These are phyloP conservation scores for Colletotrichum salicis DNA, from an alignment of 2,329 filamentous ascomycete species.

Conservation along the genomic window DNA sequence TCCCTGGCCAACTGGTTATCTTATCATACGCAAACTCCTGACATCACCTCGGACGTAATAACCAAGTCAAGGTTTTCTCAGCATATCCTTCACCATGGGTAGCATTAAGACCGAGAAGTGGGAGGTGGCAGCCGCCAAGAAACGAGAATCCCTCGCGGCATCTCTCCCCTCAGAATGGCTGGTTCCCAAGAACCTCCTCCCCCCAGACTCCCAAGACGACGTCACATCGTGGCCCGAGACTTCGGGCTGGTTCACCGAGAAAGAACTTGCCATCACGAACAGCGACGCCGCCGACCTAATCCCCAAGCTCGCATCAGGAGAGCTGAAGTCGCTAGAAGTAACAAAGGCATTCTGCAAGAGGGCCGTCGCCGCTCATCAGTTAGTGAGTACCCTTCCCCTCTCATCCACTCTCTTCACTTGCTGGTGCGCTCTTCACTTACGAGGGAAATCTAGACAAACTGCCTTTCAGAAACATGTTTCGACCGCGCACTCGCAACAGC, in stretches of 20 bases:
- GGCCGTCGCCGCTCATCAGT: slow-evolving; percentile 49
- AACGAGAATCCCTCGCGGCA: slow-evolving; percentile 52
- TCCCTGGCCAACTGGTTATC: not conserved
- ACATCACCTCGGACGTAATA: not conserved
- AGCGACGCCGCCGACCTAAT: slow-evolving; percentile 47
- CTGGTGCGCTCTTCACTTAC: slow-evolving; percentile 19
- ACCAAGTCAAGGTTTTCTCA: not conserved
- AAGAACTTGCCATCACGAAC: slow-evolving; percentile 53
- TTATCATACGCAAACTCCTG: not conserved
- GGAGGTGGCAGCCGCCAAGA: slow-evolving; percentile 55
- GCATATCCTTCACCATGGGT: slow-evolving; percentile 11
- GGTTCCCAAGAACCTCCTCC: slow-evolving; percentile 63
- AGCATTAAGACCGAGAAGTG: slow-evolving; percentile 43
- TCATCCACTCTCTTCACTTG: slow-evolving; percentile 40
- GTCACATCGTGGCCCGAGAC: slow-evolving; percentile 65
- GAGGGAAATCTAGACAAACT: slow-evolving; percentile 51
- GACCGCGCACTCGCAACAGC: slow-evolving; percentile 62
- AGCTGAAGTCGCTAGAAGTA: slow-evolving; percentile 57
- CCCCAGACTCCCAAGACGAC: slow-evolving; percentile 63
- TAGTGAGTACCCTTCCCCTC: not conserved
- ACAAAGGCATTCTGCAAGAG: slow-evolving; percentile 65
- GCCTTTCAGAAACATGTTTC: slow-evolving; percentile 65
- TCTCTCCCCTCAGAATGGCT: slow-evolving; percentile 69
- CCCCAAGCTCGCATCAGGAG: slow-evolving; percentile 47
- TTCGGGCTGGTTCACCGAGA: slow-evolving; percentile 68